These are phyloP conservation scores for Proliferodiscus dingleyae DNA, from an alignment of 2,329 filamentous ascomycete genomes.

Conservation along the genomic window DNA sequence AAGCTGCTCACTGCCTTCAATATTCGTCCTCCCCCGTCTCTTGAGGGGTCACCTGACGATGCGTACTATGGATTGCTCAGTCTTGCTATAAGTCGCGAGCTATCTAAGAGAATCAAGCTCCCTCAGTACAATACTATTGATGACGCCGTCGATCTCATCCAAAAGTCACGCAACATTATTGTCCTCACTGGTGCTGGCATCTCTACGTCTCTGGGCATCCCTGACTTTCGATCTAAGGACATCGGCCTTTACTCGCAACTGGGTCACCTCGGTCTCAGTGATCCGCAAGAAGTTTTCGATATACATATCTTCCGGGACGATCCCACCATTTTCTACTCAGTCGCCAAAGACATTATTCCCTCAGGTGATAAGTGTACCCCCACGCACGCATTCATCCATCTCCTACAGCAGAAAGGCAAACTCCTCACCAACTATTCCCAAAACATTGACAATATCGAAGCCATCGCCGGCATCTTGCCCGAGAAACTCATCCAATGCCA, in stretches of 20 bases:
- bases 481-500: conserved; percentile 93
- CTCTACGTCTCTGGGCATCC: conserved; percentile 92
- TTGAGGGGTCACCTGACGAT: conserved; percentile 69
- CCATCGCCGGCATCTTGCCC: conserved; percentile 72
- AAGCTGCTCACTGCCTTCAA: conserved; percentile 85
- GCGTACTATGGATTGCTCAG: conserved; percentile 71
- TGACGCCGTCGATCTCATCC: conserved; percentile 76
- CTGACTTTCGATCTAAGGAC: conserved; percentile 91
- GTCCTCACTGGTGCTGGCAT: conserved; percentile 95
- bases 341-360: conserved; percentile 87
- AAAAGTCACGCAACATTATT: conserved; percentile 75
- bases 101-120: conserved; percentile 77
- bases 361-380: conserved; percentile 76
- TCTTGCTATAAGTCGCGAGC: conserved; percentile 72
- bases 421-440: conserved; percentile 96
- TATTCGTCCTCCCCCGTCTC: conserved; percentile 66
- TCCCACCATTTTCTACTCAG: conserved; percentile 83
- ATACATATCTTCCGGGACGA: conserved; percentile 82
- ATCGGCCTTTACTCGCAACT: conserved; percentile 88
- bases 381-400: conserved; percentile 87
- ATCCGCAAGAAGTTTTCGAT: conserved; percentile 95
- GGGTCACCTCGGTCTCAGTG: conserved; percentile 65
- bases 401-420: conserved; percentile 83
- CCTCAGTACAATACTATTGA: conserved; percentile 77
- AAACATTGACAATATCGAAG: conserved; percentile 96